Evolutionary conservation across 2,329 filamentous ascomycete genomes (phyloP).

Genomic region (Whalleya microplaca): DNA sequence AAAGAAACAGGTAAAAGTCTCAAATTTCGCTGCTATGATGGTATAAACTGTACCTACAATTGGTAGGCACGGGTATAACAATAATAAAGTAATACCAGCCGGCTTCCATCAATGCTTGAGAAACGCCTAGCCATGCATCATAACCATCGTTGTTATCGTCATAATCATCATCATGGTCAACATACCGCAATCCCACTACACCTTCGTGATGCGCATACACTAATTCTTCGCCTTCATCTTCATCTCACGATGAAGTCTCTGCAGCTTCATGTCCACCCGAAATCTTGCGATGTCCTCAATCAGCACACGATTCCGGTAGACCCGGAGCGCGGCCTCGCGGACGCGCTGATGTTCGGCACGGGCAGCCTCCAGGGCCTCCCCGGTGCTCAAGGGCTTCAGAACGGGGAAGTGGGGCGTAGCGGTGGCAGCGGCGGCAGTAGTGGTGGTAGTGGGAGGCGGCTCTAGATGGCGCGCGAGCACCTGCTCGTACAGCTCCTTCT

Average conservation of each 20-base stretch:
- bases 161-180: background rate
- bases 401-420: no score
- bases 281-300: background rate
- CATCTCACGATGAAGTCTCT: background rate
- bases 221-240: no score
- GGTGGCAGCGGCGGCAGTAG: background rate
- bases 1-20: no score
- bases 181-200: background rate
- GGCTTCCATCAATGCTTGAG: background rate
- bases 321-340: background rate
- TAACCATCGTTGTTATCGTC: background rate
- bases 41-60: no score
- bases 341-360: background rate
- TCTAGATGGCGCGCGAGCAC: background rate
- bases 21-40: no score
- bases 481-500: background rate
- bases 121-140: background rate
- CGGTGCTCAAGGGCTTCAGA: background rate
- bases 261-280: no score
- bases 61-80: no score
- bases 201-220: no score
- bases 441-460: background rate
- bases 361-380: background rate
- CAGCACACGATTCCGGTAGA: background rate
- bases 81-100: no score